These are phyloP conservation scores for Chaetomiaceae sp. DNA, from an alignment of 2,329 filamentous ascomycete genomes.

Conservation along the genomic window DNA sequence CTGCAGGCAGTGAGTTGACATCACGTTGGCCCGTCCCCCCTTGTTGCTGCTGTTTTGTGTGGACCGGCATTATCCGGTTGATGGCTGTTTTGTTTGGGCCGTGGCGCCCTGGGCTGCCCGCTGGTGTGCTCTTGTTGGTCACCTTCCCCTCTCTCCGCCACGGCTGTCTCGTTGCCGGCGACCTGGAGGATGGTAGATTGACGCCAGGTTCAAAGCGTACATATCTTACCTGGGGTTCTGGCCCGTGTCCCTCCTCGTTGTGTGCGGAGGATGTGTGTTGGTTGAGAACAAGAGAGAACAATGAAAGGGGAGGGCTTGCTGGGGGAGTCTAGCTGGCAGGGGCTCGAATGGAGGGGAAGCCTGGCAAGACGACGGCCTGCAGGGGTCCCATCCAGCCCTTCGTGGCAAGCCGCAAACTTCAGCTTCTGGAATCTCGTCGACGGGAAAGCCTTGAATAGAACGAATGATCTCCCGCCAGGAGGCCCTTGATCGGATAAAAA, in stretches of 20 bases:
- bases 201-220: not conserved
- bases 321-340: too few species aligned
- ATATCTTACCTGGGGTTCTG: not conserved
- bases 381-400: too few species aligned
- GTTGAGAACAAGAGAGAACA: not conserved
- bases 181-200: not conserved
- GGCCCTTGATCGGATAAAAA: not conserved
- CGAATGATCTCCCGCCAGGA: conserved; percentile 1
- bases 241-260: not conserved
- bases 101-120: too few species aligned
- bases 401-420: too few species aligned
- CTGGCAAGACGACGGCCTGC: too few species aligned
- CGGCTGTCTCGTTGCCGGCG: not conserved
- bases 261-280: not conserved
- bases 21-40: not conserved
- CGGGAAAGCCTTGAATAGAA: too few species aligned
- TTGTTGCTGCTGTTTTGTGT: not conserved
- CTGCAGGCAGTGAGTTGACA: too few species aligned
- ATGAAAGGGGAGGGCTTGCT: too few species aligned
- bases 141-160: not conserved
- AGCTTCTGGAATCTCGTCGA: too few species aligned
- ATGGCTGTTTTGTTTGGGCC: not conserved
- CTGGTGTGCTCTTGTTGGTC: too few species aligned
- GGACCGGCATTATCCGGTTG: not conserved
- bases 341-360: too few species aligned